Percentiles rank a stretch among this genome's conserved stretches.
These are phyloP conservation scores for Penicillium digitatum DNA, from an alignment of 2,329 filamentous ascomycete genomes.

Conservation along the genomic window DNA sequence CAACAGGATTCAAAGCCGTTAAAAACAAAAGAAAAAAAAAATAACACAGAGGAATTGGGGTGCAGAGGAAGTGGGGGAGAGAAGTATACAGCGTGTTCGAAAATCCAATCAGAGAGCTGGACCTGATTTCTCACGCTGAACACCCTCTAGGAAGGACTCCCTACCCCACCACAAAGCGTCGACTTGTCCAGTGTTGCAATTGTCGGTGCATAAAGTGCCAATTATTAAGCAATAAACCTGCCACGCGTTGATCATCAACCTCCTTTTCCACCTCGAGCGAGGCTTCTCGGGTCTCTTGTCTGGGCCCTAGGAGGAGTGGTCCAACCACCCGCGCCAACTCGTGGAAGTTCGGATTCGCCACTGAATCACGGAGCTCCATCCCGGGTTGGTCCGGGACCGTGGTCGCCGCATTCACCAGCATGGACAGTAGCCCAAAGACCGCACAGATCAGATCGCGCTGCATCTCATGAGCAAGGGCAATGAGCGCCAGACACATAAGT, in stretches of 20 bases:
- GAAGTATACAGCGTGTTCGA: conserved; percentile 1
- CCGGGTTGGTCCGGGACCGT: conserved; percentile 12
- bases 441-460: conserved; percentile 41
- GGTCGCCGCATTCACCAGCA: conserved; percentile 29
- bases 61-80: no score
- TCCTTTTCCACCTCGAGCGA: conserved; percentile 21
- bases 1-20: conserved; percentile 5
- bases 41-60: no score
- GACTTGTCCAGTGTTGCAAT: conserved; percentile 25
- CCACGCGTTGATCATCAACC: conserved; percentile 29
- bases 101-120: neutral
- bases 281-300: conserved; percentile 9
- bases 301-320: conserved; percentile 29
- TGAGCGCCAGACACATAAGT: conserved; percentile 37
- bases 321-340: conserved; percentile 34
- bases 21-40: neutral
- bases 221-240: conserved; percentile 32
- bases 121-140: neutral
- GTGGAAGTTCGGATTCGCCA: conserved; percentile 24
- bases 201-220: conserved; percentile 38
- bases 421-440: conserved; percentile 37
- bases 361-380: conserved; percentile 15
- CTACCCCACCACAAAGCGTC: neutral
- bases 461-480: conserved; percentile 37
- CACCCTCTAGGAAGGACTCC: no score